These are phyloP conservation scores for Clitopilus hobsonii DNA, from an alignment of 768 basidiomycete species.

Conservation along the genomic window DNA sequence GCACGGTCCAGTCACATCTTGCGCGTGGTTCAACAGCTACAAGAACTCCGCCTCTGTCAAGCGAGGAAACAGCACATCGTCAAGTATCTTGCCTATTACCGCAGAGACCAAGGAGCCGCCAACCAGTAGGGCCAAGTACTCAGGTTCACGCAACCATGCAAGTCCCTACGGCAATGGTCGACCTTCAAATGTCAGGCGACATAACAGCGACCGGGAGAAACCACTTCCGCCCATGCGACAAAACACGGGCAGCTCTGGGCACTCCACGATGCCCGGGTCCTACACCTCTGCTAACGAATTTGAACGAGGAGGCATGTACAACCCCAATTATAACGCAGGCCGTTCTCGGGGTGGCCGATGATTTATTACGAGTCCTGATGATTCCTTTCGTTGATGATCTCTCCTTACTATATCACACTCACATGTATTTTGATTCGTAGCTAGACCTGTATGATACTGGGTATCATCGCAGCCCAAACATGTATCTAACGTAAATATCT, in stretches of 20 bases:
- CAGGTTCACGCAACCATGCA: constrained; percentile 1
- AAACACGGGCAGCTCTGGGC: constrained; percentile 22
- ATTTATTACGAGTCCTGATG: constrained; percentile 12
- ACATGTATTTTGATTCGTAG: background rate
- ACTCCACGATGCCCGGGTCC: constrained; percentile 27
- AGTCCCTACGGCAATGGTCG: constrained; percentile 14
- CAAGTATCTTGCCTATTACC: constrained; percentile 32
- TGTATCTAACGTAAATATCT: constrained; percentile 1
- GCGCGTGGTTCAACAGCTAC: constrained; percentile 65
- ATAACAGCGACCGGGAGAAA: constrained; percentile 12
- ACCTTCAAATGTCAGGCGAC: constrained; percentile 7
- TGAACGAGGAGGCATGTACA: constrained; percentile 38
- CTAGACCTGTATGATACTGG: background rate
- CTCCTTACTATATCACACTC: background rate
- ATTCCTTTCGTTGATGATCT: background rate
- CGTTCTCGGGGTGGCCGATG: constrained; percentile 16
- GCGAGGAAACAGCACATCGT: constrained; percentile 29
- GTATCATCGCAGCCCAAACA: background rate
- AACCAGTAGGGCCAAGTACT: constrained; percentile 5
- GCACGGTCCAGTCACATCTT: constrained; percentile 65
- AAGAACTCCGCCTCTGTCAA: constrained; percentile 27
- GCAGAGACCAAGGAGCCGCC: constrained; percentile 8
- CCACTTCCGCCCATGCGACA: constrained; percentile 26
- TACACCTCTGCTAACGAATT: constrained; percentile 24
- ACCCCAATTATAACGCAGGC: constrained; percentile 25